Evolutionary conservation across 2,329 filamentous ascomycete species (phyloP), one percentile per base, ranked within the genome.

Genomic region (Bipolaris cookei): DNA sequence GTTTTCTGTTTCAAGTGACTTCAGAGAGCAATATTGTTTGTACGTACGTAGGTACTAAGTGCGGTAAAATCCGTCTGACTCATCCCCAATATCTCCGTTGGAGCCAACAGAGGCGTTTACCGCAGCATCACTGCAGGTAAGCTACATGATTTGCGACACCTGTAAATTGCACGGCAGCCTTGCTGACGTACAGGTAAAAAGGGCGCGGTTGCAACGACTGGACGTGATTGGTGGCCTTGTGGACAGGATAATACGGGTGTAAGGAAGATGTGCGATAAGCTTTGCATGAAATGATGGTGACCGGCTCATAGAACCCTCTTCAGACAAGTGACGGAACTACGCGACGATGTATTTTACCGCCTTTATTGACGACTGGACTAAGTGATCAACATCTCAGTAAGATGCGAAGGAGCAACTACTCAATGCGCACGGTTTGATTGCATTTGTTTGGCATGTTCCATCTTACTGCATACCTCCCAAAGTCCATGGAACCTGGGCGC

Each of bases 181-280:
- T 54, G 50, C 61, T 63, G 55, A 59, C 54, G 39, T 56, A 51
- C 45, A 18, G 8, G 45, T 32, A 32, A 45, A 34, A 34, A 35
- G 37, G 38, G 25, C 25, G 25, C 25, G 32, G 23, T 28, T 51
- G 49, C 37, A 21, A 32, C 30, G 37, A 20, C 35, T 35, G 38
- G 14, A 16, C 13, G 16, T 41, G 14, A 50, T 45, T 41, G 42
- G 14, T 11, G 25, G 41, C 14, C 23, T 23, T 48, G 32, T 14
- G 4, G 3, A 48, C 14, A 18, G 23, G 28, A 16, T 14, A 21
- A 21, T 34, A 4, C 11, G 32, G 16, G 28, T 21, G 11, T 32
- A 14, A 4, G 44, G 28, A 18, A 30, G 23, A 18, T 50, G 41
- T n/a, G 13, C 21, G 13, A 50, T 30, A 41, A 41, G 52, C n/a